These are phyloP conservation scores for Kuraishia borneana DNA, from an alignment of 805 yeast genomes.

Conservation along the genomic window DNA sequence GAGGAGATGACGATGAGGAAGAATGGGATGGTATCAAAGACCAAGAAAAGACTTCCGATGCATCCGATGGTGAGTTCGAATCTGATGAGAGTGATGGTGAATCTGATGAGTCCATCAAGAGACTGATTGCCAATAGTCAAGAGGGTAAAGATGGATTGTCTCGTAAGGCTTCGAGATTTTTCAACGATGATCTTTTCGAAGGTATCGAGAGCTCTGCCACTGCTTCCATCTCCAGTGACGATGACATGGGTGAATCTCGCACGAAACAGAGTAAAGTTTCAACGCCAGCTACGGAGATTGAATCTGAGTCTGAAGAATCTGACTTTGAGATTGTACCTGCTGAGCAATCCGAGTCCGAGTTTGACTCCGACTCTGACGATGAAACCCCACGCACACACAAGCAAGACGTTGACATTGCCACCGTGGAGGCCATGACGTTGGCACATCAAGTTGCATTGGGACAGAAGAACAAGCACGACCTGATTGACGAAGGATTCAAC, in stretches of 20 bases:
- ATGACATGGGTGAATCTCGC: background rate
- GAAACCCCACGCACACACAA: slow-evolving; percentile 41
- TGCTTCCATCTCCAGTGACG: background rate
- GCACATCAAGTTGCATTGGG: slow-evolving; percentile 95
- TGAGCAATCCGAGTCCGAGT: slow-evolving; percentile 7
- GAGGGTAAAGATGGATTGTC: slow-evolving; percentile 32
- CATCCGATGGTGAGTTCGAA: slow-evolving; percentile 10
- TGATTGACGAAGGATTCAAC: slow-evolving; percentile 88
- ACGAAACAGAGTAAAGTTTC: background rate
- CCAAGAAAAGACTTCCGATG: slow-evolving; percentile 25
- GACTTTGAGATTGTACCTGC: slow-evolving; percentile 9
- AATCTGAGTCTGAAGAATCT: slow-evolving; percentile 3
- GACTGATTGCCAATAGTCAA: slow-evolving; percentile 40
- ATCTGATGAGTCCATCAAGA: slow-evolving; percentile 60
- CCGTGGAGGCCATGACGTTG: slow-evolving; percentile 94
- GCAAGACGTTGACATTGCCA: slow-evolving; percentile 69
- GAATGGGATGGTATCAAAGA: slow-evolving; percentile 69
- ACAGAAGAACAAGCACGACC: slow-evolving; percentile 71
- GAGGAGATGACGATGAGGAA: slow-evolving; percentile 70
- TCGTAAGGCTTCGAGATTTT: slow-evolving; percentile 28
- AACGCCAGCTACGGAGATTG: background rate
- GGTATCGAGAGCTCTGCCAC: slow-evolving; percentile 23
- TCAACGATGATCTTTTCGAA: slow-evolving; percentile 42
- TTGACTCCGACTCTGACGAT: slow-evolving; percentile 29
- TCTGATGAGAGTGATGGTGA: slow-evolving; percentile 33